A percentile compares a stretch with the other conserved stretches of the same genome.
Conservation (phyloP, 371 early-diverging fungal genomes). For the Nematocida ironsii region DNA sequence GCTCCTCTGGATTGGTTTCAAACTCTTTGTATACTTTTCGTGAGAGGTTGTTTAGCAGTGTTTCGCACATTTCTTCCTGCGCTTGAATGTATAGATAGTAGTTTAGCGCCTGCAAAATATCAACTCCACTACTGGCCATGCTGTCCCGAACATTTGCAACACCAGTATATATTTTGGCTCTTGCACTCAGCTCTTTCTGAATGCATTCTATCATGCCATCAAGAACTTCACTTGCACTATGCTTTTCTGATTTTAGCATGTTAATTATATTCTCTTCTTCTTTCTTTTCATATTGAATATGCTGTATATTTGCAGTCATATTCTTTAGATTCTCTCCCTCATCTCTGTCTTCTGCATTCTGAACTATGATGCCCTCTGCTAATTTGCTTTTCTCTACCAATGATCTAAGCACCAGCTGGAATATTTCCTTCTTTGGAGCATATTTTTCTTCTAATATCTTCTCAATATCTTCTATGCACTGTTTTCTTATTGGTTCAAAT, state of each 20-base stretch:
- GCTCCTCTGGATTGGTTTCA: neutral
- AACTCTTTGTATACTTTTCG: neutral
- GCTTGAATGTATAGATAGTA: neutral
- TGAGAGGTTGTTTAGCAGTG: neutral
- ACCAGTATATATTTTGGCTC: constrained; percentile 8
- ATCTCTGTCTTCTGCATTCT: neutral
- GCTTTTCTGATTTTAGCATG: neutral
- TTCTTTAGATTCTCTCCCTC: neutral
- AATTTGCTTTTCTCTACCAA: neutral
- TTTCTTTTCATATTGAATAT: neutral
- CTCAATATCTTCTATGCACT: neutral
- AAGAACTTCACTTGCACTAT: neutral
- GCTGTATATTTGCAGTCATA: neutral
- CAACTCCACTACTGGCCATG: neutral
- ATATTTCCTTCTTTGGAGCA: neutral
- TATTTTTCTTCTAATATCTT: neutral
- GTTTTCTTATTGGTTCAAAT: neutral
- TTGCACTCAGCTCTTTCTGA: neutral
- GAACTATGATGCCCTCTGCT: neutral
- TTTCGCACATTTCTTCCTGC: too few species aligned
- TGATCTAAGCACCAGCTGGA: neutral
- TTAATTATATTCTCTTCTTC: neutral
- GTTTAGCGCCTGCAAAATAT: neutral
- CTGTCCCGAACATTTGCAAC: neutral
- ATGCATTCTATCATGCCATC: neutral